Evolutionary conservation across 2,329 filamentous ascomycete genomes (phyloP), one percentile per base, ranked within the genome.

Genomic region (Neonectria sp.): DNA sequence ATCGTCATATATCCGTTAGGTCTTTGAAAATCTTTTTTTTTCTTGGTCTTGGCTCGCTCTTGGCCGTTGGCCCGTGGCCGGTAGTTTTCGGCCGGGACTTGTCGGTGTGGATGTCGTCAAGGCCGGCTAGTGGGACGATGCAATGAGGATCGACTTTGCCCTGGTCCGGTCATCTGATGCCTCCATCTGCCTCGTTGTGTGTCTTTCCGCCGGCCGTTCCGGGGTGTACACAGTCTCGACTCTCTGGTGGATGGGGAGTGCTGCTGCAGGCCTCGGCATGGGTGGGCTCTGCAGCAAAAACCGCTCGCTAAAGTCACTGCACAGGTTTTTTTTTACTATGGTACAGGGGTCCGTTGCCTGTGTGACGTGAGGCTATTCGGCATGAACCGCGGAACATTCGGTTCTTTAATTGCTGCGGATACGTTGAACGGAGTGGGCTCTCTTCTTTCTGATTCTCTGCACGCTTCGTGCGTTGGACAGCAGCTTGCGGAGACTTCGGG

Each of bases 71-170:
- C 57, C 68, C 66, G 66, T 65, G 61, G 64, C 71, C 68, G 73
- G 73, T 68, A 72, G 55, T 73, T 74, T 66, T 71, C 69, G 70
- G 73, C 73, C 71, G 70, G 67, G 62, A 72, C 63, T 72, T 68
- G 67, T 65, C 62, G 68, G 59, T 59, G 65, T 65, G 58, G 52
- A 40, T 46, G 46, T 52, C 65, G 55, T 60, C 64, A 58, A 40
- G 59, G 65, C 45, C 55, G 29, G 37, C 52, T 29, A 48, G 67
- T 74, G 63, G 56, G 63, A 68, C 68, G 72, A 74, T 69, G 60
- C 57, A 60, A 56, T 59, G 40, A 40, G 62, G 68, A 59, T 56
- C 55, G 46, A 12, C 56, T 68, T 17, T 60, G 43, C 49, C 56
- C 65, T 57, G 65, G 40, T 24, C n/a, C 40, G 40, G 40, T 75